Conservation (phyloP, 495 filamentous ascomycete species). For the Alectoria sarmentosa region DNA sequence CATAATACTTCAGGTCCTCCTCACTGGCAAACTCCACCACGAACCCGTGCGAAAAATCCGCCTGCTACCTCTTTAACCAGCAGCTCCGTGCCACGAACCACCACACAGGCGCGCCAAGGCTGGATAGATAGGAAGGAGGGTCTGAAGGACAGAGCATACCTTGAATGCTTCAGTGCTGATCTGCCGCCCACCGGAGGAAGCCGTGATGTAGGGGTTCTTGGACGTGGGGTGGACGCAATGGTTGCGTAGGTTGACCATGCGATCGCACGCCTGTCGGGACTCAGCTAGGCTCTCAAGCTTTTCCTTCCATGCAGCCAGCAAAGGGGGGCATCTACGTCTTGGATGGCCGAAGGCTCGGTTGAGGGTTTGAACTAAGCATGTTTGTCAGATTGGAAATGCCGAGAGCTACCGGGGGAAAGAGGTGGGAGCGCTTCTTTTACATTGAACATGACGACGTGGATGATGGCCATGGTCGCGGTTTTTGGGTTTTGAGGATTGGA, state of each 20-base stretch:
- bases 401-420: not conserved
- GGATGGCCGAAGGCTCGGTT: not conserved
- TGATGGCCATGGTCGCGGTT: constrained; percentile 13
- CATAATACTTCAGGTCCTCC: constrained; percentile 52
- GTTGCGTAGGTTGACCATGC: constrained; percentile 33
- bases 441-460: constrained; percentile 20
- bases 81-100: not conserved
- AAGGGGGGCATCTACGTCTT: not conserved
- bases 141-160: constrained; percentile 38
- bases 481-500: not conserved
- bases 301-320: too few relatives aligned
- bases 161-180: constrained; percentile 48
- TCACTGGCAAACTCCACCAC: constrained; percentile 52
- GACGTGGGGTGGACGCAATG: constrained; percentile 36
- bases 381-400: not conserved
- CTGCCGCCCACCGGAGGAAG: constrained; percentile 49
- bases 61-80: not conserved
- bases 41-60: constrained; percentile 49
- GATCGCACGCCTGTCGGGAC: constrained; percentile 31
- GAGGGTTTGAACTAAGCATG: constrained; percentile 12
- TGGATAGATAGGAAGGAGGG: not conserved
- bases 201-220: constrained; percentile 49
- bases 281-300: not conserved
- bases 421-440: not conserved
- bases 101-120: not conserved